phyloP scores from a whole-genome alignment of 169 alveolate species.

The Plasmodium vinckei region DNA sequence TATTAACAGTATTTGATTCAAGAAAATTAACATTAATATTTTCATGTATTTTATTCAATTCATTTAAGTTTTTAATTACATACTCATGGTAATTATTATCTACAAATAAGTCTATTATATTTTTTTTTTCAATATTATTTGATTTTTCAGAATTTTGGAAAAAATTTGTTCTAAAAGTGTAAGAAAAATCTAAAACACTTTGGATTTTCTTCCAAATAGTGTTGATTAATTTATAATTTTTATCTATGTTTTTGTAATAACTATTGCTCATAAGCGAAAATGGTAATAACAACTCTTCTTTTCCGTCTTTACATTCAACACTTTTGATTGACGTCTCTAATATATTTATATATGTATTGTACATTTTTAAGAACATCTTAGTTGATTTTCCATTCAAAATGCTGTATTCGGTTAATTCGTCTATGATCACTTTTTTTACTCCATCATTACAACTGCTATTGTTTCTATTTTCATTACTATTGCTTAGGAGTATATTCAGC shows the following conservation, averaged over 20 bases:
- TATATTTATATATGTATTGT: slow-evolving; percentile 7
- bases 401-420: slow-evolving; percentile 15
- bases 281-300: background rate
- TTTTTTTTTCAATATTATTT: slow-evolving; percentile 18
- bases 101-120: slow-evolving; percentile 43
- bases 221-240: slow-evolving; percentile 5
- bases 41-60: slow-evolving; percentile 18
- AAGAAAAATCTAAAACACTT: slow-evolving; percentile 1
- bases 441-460: background rate
- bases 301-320: background rate
- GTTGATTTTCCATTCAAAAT: slow-evolving; percentile 17
- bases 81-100: slow-evolving; percentile 43
- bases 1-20: slow-evolving; percentile 9
- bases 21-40: background rate
- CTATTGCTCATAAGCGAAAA: background rate
- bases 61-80: slow-evolving; percentile 20
- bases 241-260: slow-evolving; percentile 14
- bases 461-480: slow-evolving; percentile 11
- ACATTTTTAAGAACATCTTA: slow-evolving; percentile 21
- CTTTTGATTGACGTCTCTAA: background rate
- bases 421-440: slow-evolving; percentile 27
- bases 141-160: slow-evolving; percentile 18
- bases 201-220: slow-evolving; percentile 22
- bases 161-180: slow-evolving; percentile 12
- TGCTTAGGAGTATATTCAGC: background rate